These are phyloP conservation scores for Podospora comata DNA, from an alignment of 495 filamentous ascomycete genomes.

Conservation along the genomic window DNA sequence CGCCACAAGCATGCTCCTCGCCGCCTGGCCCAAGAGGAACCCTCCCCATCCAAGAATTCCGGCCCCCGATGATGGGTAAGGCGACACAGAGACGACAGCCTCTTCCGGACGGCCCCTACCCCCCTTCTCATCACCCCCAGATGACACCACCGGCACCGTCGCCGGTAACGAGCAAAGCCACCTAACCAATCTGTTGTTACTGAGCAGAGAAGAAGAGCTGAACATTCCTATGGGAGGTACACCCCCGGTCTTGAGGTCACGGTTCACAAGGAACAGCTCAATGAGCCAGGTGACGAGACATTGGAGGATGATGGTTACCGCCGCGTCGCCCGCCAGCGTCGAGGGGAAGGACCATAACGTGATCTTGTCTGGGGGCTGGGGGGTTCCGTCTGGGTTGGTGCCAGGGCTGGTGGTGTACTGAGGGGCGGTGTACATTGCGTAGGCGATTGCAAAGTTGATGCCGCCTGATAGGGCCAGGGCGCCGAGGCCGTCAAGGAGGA, in stretches of 20 bases:
- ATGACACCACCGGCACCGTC: too few relatives aligned
- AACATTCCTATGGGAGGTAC: conserved; percentile 36
- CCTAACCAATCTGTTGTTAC: conserved; percentile 16
- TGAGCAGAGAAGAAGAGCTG: not conserved
- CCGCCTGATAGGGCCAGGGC: conserved; percentile 40
- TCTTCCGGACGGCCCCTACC: not conserved
- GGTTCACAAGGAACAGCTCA: conserved; percentile 34
- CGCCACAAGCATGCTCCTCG: conserved; percentile 31
- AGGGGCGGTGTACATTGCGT: conserved; percentile 28
- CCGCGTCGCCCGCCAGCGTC: conserved; percentile 44
- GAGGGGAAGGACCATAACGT: conserved; percentile 42
- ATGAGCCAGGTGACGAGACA: conserved; percentile 35
- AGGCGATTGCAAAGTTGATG: conserved; percentile 47
- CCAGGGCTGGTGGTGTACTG: not conserved
- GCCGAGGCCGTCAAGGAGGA: conserved; percentile 39
- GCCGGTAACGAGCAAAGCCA: conserved; percentile 40
- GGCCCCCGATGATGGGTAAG: not conserved
- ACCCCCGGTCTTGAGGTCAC: conserved; percentile 35
- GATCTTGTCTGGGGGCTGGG: conserved; percentile 21
- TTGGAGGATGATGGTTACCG: conserved; percentile 36
- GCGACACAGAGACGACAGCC: not conserved
- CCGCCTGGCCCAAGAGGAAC: conserved; percentile 22
- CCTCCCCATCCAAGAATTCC: conserved; percentile 16
- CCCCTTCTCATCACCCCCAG: not conserved
- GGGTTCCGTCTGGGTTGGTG: not conserved